These are phyloP conservation scores for Diaporthe capsici DNA, from an alignment of 2,329 filamentous ascomycete species.

Conservation along the genomic window DNA sequence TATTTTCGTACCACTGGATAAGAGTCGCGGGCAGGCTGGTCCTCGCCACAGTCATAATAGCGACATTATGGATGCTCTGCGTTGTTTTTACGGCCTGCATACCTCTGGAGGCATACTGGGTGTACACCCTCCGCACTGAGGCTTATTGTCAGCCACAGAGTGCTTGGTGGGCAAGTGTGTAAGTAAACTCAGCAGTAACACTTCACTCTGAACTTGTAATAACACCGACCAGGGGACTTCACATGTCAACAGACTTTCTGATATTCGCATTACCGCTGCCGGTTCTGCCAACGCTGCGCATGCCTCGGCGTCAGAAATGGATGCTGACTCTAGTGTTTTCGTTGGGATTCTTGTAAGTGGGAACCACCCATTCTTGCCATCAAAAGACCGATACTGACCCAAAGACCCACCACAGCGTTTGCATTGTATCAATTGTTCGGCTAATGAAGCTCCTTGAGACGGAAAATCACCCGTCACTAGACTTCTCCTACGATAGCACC, in stretches of 20 bases:
- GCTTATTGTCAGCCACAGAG: conserved; percentile 30
- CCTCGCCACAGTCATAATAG: conserved; percentile 46
- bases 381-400: background rate
- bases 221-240: conserved; percentile 41
- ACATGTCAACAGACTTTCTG: conserved; percentile 47
- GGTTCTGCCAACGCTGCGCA: conserved; percentile 59
- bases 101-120: conserved; percentile 51
- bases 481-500: conserved; percentile 49
- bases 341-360: conserved; percentile 57
- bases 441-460: conserved; percentile 48
- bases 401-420: conserved; percentile 49
- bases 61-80: conserved; percentile 47
- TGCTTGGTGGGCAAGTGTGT: conserved; percentile 45
- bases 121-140: conserved; percentile 41
- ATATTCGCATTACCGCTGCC: conserved; percentile 55
- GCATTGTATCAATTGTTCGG: conserved; percentile 52
- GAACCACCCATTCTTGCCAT: too few relatives aligned
- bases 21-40: conserved; percentile 49
- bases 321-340: conserved; percentile 55
- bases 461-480: conserved; percentile 39
- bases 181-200: background rate
- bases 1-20: conserved; percentile 49
- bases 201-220: background rate
- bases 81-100: conserved; percentile 50
- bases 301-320: conserved; percentile 58